phyloP scores from a whole-genome alignment of 2,329 filamentous ascomycete genomes.

The Beauveria varroae region DNA sequence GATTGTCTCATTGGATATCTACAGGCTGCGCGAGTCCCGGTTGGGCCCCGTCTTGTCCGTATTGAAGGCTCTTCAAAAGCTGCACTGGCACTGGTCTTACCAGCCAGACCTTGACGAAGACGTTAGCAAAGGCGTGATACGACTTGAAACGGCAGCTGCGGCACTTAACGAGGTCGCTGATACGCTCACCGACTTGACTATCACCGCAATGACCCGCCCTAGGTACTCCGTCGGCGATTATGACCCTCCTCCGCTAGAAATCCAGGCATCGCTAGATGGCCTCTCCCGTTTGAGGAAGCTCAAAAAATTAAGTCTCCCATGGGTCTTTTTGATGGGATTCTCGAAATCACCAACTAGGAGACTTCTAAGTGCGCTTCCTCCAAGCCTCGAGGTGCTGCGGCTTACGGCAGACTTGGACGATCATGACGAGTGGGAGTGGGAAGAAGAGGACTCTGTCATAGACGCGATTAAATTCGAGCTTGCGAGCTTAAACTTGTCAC shows the following conservation, averaged over 20 bases:
- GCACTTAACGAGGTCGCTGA: background rate
- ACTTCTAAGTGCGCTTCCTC: background rate
- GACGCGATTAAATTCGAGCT: background rate
- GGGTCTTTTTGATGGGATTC: background rate
- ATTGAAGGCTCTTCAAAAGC: background rate
- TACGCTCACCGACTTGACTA: background rate
- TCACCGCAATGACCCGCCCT: background rate
- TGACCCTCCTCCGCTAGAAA: background rate
- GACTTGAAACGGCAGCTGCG: background rate
- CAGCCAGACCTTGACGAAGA: background rate
- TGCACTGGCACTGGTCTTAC: background rate
- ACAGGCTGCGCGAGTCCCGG: background rate
- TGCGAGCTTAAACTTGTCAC: background rate
- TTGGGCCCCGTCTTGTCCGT: background rate
- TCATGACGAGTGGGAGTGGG: background rate
- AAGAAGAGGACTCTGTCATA: background rate
- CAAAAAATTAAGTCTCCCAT: background rate
- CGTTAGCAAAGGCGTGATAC: background rate
- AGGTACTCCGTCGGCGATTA: background rate
- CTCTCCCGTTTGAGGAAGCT: background rate
- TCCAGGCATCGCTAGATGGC: background rate
- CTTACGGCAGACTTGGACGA: background rate
- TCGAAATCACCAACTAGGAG: background rate
- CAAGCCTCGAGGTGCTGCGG: background rate
- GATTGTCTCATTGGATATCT: background rate